A percentile compares a stretch with the other conserved stretches of the same genome.
phyloP scores from a whole-genome alignment of 352 stramenopile species.

The Phytophthora sp. region DNA sequence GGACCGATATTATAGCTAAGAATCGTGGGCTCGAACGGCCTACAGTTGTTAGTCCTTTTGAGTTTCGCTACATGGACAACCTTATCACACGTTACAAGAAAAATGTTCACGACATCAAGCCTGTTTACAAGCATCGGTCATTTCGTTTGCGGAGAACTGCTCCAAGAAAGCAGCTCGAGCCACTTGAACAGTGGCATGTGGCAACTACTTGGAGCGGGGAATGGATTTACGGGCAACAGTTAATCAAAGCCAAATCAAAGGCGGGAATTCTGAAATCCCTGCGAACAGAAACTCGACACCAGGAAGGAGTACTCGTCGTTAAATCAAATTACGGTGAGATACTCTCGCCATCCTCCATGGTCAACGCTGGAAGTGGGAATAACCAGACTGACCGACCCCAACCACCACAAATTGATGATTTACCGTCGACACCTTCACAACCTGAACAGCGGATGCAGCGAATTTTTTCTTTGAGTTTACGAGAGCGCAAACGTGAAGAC shows the following conservation, averaged over 20 bases:
- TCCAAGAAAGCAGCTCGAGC: slow-evolving; percentile 34
- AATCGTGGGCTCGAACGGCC: slow-evolving; percentile 54
- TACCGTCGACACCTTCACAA: slow-evolving; percentile 3
- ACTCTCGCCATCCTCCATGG: slow-evolving; percentile 38
- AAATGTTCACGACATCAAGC: slow-evolving; percentile 52
- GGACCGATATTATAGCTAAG: slow-evolving; percentile 33
- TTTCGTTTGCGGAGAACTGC: slow-evolving; percentile 39
- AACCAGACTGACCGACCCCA: not conserved
- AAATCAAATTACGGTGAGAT: slow-evolving; percentile 62
- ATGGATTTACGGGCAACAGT: slow-evolving; percentile 60
- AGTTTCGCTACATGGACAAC: slow-evolving; percentile 74
- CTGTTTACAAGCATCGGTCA: slow-evolving; percentile 54
- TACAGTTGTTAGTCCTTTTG: slow-evolving; percentile 41
- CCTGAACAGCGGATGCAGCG: slow-evolving; percentile 31
- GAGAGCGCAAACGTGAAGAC: slow-evolving; percentile 31
- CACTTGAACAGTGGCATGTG: slow-evolving; percentile 50
- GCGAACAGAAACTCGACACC: slow-evolving; percentile 35
- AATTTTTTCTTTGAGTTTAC: slow-evolving; percentile 28
- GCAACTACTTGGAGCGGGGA: slow-evolving; percentile 67
- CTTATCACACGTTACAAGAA: slow-evolving; percentile 69
- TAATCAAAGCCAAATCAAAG: slow-evolving; percentile 45
- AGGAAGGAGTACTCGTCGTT: slow-evolving; percentile 39
- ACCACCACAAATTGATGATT: not conserved
- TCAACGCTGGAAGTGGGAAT: not conserved
- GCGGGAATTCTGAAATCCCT: slow-evolving; percentile 45